Percentiles rank a stretch among this genome's conserved stretches.
Evolutionary conservation across 192 early-diverging fungal species (phyloP).

Genomic region (Geranomyces michiganensis): DNA sequence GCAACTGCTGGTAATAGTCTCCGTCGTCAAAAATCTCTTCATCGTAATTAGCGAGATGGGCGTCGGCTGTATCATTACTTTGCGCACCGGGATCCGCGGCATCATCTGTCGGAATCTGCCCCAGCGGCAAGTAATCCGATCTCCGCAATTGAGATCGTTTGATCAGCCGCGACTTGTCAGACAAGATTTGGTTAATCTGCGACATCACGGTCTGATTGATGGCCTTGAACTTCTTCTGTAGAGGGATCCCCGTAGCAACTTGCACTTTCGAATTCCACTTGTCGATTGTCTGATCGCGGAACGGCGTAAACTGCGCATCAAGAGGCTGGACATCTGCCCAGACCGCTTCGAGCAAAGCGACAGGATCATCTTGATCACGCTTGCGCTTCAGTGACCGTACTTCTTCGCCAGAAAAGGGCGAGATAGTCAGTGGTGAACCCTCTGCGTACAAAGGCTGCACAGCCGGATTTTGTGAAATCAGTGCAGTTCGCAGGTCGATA

Average conservation of each 20-base stretch:
- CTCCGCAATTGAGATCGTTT: slow-evolving; percentile 88
- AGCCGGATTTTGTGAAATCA: slow-evolving; percentile 33
- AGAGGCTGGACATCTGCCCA: slow-evolving; percentile 66
- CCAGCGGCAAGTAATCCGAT: slow-evolving; percentile 65
- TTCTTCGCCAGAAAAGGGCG: slow-evolving; percentile 10
- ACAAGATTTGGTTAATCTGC: slow-evolving; percentile 74
- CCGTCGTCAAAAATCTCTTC: slow-evolving; percentile 92
- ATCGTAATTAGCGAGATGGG: slow-evolving; percentile 73
- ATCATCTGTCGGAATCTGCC: slow-evolving; percentile 26
- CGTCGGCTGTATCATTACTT: slow-evolving; percentile 39
- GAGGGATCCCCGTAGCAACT: slow-evolving; percentile 65
- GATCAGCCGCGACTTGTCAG: slow-evolving; percentile 73
- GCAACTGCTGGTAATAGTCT: slow-evolving; percentile 92
- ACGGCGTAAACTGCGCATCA: slow-evolving; percentile 70
- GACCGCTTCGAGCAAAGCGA: slow-evolving; percentile 53
- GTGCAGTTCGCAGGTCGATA: slow-evolving; percentile 41
- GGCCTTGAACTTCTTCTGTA: slow-evolving; percentile 93
- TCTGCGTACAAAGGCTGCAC: slow-evolving; percentile 3
- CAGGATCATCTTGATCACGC: slow-evolving; percentile 48
- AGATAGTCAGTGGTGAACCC: neutral
- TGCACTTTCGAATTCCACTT: slow-evolving; percentile 91
- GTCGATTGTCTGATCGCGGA: slow-evolving; percentile 83
- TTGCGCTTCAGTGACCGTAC: slow-evolving; percentile 42
- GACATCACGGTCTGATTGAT: slow-evolving; percentile 82
- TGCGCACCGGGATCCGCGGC: neutral